These are phyloP conservation scores for Silene conica DNA, from an alignment of 148 eudicot genomes.

Conservation along the genomic window DNA sequence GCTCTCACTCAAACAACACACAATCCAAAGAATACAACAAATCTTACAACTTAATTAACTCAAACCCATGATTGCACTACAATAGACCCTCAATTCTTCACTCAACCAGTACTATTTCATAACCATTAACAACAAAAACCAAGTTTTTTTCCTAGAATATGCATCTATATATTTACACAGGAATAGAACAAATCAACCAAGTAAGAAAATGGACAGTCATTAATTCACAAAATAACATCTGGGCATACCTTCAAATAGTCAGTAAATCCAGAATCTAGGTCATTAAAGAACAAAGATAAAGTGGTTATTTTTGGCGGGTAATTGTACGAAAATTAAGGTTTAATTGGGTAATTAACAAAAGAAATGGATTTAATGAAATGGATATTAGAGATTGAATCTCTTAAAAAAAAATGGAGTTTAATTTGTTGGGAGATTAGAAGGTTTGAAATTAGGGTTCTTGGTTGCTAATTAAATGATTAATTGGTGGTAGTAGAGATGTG, in stretches of 20 bases:
- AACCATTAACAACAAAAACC: background rate
- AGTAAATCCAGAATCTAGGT: background rate
- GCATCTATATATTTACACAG: background rate
- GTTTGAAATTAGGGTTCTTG: conserved; percentile 27
- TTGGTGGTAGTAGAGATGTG: background rate
- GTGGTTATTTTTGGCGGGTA: conserved; percentile 16
- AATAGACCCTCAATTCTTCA: no score
- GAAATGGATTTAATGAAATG: background rate
- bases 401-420: background rate
- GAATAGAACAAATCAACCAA: background rate
- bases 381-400: background rate
- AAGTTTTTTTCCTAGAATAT: conserved; percentile 1
- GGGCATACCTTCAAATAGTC: conserved; percentile 23
- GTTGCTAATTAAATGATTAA: background rate
- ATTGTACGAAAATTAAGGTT: background rate
- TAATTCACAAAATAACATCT: background rate
- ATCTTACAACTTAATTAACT: background rate
- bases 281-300: background rate
- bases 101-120: background rate
- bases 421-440: background rate
- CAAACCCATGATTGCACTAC: conserved; percentile 1
- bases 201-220: background rate
- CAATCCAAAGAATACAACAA: conserved; percentile 3
- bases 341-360: background rate
- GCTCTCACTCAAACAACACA: background rate